A percentile compares a stretch with the other conserved stretches of the same genome.
These are phyloP conservation scores for Citrus glauca DNA, from an alignment of 345 rosid species.

Conservation along the genomic window DNA sequence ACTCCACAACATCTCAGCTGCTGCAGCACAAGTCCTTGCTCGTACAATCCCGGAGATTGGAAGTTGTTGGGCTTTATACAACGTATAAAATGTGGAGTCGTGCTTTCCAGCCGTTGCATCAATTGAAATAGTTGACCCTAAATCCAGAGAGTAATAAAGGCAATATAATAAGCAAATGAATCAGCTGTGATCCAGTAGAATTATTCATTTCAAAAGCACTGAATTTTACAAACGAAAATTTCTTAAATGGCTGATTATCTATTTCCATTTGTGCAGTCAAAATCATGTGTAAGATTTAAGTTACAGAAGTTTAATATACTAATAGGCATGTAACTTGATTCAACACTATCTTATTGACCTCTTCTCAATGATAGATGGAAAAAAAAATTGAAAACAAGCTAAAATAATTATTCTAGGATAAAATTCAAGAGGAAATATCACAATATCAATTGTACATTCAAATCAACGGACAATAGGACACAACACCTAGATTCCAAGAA, in stretches of 20 bases:
- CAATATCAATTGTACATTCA: background rate
- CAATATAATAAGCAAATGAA: slow-evolving; percentile 14
- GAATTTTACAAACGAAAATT: background rate
- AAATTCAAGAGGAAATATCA: background rate
- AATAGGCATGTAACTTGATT: background rate
- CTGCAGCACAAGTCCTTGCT: slow-evolving; percentile 90
- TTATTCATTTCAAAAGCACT: background rate
- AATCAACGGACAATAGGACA: background rate
- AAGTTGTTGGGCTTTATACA: slow-evolving; percentile 92
- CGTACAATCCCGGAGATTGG: slow-evolving; percentile 88
- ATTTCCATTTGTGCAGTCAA: background rate
- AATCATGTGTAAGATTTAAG: background rate
- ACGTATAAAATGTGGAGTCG: slow-evolving; percentile 96
- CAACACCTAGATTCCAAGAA: background rate
- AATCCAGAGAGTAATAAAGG: slow-evolving; percentile 8
- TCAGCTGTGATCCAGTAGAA: background rate
- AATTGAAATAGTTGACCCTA: slow-evolving; percentile 93
- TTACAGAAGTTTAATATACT: background rate
- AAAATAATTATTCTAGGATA: background rate
- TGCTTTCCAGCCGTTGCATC: slow-evolving; percentile 93
- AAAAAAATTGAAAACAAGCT: background rate
- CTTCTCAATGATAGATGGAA: background rate
- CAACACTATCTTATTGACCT: background rate
- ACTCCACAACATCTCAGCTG: slow-evolving; percentile 98
- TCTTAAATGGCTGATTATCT: background rate